Evolutionary conservation across 257 asterid genomes (phyloP).

Genomic region (Anisodus tanguticus): DNA sequence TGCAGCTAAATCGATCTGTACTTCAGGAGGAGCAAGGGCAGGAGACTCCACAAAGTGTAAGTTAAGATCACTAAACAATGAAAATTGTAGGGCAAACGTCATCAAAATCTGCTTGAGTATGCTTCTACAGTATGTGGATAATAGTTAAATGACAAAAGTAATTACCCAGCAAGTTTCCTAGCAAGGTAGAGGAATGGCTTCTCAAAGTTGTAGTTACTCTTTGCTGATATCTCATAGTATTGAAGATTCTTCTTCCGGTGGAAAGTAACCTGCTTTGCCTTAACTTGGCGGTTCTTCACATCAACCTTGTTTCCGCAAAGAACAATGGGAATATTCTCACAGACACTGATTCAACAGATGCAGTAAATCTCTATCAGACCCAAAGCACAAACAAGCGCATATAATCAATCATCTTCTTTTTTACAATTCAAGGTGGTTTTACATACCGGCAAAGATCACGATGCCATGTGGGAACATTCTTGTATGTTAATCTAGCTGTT

Average conservation of each 20-base stretch:
- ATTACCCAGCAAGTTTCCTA: slow-evolving; percentile 89
- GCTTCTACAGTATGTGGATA: neutral
- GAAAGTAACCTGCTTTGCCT: slow-evolving; percentile 90
- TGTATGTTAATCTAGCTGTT: slow-evolving; percentile 88
- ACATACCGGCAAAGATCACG: slow-evolving; percentile 90
- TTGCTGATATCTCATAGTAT: slow-evolving; percentile 85
- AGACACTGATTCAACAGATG: slow-evolving; percentile 53
- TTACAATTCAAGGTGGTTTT: neutral
- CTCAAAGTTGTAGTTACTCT: slow-evolving; percentile 87
- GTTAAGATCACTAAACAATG: slow-evolving; percentile 53
- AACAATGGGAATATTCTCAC: slow-evolving; percentile 88
- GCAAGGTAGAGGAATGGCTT: slow-evolving; percentile 89
- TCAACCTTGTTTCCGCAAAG: slow-evolving; percentile 94
- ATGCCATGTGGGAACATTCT: slow-evolving; percentile 95
- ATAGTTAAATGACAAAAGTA: neutral
- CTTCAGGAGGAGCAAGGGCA: slow-evolving; percentile 95
- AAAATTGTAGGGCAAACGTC: neutral
- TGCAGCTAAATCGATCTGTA: slow-evolving; percentile 71
- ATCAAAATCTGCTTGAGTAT: neutral
- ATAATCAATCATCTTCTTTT: neutral
- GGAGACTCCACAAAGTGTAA: slow-evolving; percentile 89
- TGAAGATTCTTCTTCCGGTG: slow-evolving; percentile 91
- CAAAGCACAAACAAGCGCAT: neutral
- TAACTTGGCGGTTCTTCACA: slow-evolving; percentile 89
- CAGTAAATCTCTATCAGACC: neutral